These are phyloP conservation scores for Metarhizium guizhouense DNA, from an alignment of 2,329 filamentous ascomycete genomes.

Conservation along the genomic window DNA sequence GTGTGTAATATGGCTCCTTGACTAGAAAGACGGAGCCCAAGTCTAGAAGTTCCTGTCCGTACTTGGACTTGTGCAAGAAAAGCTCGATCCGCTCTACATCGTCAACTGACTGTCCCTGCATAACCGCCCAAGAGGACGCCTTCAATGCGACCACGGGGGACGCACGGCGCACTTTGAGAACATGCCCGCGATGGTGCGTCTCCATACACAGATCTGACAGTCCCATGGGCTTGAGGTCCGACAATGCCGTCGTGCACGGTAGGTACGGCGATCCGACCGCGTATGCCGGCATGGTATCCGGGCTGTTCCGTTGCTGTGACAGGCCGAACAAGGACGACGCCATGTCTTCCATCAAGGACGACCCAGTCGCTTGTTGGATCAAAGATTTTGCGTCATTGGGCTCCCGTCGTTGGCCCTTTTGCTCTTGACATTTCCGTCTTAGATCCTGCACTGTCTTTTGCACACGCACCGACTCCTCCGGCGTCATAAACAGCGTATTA, in stretches of 20 bases:
- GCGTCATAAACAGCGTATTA: conserved; percentile 22
- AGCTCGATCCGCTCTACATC: conserved; percentile 20
- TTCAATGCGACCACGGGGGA: conserved; percentile 16
- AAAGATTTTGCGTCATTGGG: conserved; percentile 10
- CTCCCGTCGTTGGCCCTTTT: conserved; percentile 12
- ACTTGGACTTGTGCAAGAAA: conserved; percentile 24
- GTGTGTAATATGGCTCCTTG: conserved; percentile 42
- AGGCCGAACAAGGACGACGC: conserved; percentile 12
- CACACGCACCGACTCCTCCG: conserved; percentile 20
- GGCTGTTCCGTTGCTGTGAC: conserved; percentile 5
- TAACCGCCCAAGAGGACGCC: conserved; percentile 20
- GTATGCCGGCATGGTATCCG: conserved; percentile 19
- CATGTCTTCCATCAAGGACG: conserved; percentile 25
- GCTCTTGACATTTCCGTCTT: conserved; percentile 13
- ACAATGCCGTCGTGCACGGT: conserved; percentile 13
- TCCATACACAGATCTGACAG: conserved; percentile 18
- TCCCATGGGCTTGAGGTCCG: conserved; percentile 15
- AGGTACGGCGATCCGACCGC: conserved; percentile 17
- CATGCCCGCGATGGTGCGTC: conserved; percentile 19
- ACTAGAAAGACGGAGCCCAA: conserved; percentile 25
- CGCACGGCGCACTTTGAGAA: conserved; percentile 17
- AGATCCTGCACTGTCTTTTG: conserved; percentile 13
- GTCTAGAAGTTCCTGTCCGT: conserved; percentile 24
- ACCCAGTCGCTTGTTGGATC: conserved; percentile 17
- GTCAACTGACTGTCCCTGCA: conserved; percentile 16